These are phyloP conservation scores for Botrytis squamosa DNA, from an alignment of 2,329 filamentous ascomycete genomes.

Conservation along the genomic window DNA sequence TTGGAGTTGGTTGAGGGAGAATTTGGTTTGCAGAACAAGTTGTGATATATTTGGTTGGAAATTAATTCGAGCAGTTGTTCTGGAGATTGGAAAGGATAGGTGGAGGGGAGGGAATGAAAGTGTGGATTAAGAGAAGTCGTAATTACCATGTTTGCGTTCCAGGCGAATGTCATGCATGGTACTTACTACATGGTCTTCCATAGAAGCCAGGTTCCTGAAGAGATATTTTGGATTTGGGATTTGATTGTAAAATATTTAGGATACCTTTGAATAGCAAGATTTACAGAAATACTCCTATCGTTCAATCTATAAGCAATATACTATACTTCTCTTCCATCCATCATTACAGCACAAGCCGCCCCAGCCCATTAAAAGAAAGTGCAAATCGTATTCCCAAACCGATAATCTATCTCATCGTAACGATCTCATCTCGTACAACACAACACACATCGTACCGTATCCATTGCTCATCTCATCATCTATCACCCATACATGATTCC, in stretches of 20 bases:
- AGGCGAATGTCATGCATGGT: neutral
- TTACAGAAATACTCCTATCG: neutral
- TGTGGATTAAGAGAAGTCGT: neutral
- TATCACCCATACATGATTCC: neutral
- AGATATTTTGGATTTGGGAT: neutral
- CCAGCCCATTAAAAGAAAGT: accelerated
- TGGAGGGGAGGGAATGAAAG: neutral
- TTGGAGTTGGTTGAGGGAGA: conserved; percentile 10
- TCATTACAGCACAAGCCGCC: neutral
- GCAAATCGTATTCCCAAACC: too few relatives aligned
- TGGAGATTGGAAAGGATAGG: neutral
- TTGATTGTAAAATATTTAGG: neutral
- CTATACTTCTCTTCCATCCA: neutral
- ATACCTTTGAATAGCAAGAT: neutral
- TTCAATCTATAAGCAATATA: neutral
- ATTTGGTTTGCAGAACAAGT: neutral
- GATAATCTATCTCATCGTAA: neutral
- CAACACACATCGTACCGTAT: neutral
- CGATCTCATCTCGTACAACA: neutral
- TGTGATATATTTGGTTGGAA: neutral
- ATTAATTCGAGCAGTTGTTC: neutral
- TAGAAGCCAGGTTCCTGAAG: neutral
- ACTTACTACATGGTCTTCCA: neutral
- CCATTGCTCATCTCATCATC: too few relatives aligned
- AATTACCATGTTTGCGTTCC: neutral